Conservation (phyloP, 1,284 basidiomycete genomes). For the Cryptococcus sp. region DNA sequence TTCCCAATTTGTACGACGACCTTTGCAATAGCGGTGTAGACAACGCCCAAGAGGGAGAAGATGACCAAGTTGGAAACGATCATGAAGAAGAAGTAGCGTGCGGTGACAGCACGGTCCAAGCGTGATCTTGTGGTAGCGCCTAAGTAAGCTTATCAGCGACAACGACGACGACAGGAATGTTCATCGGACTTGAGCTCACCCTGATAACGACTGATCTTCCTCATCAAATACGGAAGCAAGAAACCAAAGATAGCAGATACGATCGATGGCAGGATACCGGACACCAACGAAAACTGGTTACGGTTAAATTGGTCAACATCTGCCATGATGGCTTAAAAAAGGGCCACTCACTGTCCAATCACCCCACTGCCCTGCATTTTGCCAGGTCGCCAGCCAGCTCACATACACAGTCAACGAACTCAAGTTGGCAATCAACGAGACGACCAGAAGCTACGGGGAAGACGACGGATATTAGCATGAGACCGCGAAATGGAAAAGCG, state of each 20-base stretch:
- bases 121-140: conserved; percentile 63
- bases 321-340: not conserved
- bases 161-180: not conserved
- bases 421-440: conserved; percentile 52
- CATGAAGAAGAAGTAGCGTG: conserved; percentile 87
- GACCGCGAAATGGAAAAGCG: conserved; percentile 53
- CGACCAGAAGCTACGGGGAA: conserved; percentile 30
- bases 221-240: conserved; percentile 83
- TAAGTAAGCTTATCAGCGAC: not conserved
- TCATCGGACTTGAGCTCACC: conserved; percentile 58
- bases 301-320: not conserved
- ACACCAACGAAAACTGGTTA: conserved; percentile 73
- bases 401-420: conserved; percentile 60
- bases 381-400: conserved; percentile 70
- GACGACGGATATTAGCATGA: not conserved
- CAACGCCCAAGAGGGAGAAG: conserved; percentile 86
- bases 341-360: conserved; percentile 45
- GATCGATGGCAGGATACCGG: conserved; percentile 83
- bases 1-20: conserved; percentile 69
- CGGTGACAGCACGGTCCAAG: conserved; percentile 83
- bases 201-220: conserved; percentile 77
- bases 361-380: conserved; percentile 58
- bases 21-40: conserved; percentile 71
- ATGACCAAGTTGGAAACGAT: conserved; percentile 74
- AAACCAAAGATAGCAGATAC: conserved; percentile 87